These are phyloP conservation scores for Chalaropsis thielavioides DNA, from an alignment of 2,329 filamentous ascomycete genomes.

Conservation along the genomic window DNA sequence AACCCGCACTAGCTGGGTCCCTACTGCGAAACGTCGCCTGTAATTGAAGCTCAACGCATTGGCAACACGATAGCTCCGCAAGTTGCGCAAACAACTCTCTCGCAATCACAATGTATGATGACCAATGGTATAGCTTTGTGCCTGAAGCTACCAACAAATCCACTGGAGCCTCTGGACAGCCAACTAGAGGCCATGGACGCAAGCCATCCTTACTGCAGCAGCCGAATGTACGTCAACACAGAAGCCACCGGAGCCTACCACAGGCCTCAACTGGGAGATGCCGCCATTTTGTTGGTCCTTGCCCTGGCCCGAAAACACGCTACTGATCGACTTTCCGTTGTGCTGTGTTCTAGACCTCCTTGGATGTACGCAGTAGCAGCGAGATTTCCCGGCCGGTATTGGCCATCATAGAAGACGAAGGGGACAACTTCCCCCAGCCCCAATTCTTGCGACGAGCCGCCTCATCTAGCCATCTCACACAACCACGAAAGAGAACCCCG, in stretches of 20 bases:
- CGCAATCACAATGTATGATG: slow-evolving; percentile 53
- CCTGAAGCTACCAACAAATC: slow-evolving; percentile 43
- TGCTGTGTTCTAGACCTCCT: slow-evolving; percentile 5
- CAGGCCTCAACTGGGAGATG: background rate
- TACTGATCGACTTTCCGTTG: background rate
- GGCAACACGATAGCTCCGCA: background rate
- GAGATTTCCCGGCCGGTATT: slow-evolving; percentile 12
- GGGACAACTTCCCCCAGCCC: slow-evolving; percentile 49
- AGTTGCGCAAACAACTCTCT: background rate
- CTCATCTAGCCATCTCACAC: slow-evolving; percentile 31
- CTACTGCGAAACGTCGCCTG: slow-evolving; percentile 16
- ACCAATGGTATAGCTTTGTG: slow-evolving; percentile 70
- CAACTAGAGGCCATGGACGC: slow-evolving; percentile 37
- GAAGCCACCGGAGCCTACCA: slow-evolving; percentile 1
- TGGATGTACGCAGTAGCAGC: slow-evolving; percentile 6
- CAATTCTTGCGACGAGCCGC: slow-evolving; percentile 51
- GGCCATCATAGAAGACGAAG: slow-evolving; percentile 27
- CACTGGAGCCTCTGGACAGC: slow-evolving; percentile 19
- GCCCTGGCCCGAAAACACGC: background rate
- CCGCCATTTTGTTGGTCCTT: background rate
- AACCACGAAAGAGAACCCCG: background rate
- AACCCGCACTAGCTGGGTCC: background rate
- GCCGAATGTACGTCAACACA: slow-evolving; percentile 39
- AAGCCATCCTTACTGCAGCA: slow-evolving; percentile 56
- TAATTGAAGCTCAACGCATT: slow-evolving; percentile 6